These are phyloP conservation scores for Penicillium polonicum DNA, from an alignment of 2,329 filamentous ascomycete genomes.

Conservation along the genomic window DNA sequence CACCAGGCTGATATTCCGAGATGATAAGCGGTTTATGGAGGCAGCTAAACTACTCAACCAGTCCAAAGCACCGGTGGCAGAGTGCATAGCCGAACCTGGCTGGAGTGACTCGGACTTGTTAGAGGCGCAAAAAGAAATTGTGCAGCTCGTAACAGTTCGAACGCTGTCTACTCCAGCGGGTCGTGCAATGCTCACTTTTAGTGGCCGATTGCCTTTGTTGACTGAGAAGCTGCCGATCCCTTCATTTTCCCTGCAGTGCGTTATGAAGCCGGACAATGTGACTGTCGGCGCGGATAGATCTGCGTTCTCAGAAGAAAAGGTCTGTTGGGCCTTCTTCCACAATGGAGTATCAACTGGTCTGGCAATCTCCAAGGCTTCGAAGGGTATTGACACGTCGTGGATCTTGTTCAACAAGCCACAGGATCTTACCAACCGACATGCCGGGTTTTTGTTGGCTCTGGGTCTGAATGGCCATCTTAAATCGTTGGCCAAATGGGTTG, in stretches of 20 bases:
- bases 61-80: constrained; percentile 73
- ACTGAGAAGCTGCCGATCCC: constrained; percentile 89
- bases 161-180: constrained; percentile 88
- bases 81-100: constrained; percentile 68
- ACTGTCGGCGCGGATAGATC: constrained; percentile 90
- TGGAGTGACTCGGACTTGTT: constrained; percentile 86
- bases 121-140: constrained; percentile 87
- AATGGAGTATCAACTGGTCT: constrained; percentile 91
- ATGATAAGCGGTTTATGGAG: constrained; percentile 86
- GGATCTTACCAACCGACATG: constrained; percentile 93
- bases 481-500: constrained; percentile 93
- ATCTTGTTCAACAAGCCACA: constrained; percentile 96
- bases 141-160: constrained; percentile 79
- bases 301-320: constrained; percentile 89
- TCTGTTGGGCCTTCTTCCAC: constrained; percentile 98
- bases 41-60: constrained; percentile 84
- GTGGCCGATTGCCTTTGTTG: constrained; percentile 79
- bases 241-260: constrained; percentile 86
- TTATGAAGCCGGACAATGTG: constrained; percentile 88
- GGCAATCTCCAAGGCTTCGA: constrained; percentile 83
- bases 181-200: constrained; percentile 82
- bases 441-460: constrained; percentile 85
- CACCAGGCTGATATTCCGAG: constrained; percentile 82
- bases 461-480: constrained; percentile 95
- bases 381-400: constrained; percentile 97